Percentiles rank a stretch among this genome's conserved stretches.
Conservation (phyloP, 371 early-diverging fungal species). For the Mortierella sp. region DNA sequence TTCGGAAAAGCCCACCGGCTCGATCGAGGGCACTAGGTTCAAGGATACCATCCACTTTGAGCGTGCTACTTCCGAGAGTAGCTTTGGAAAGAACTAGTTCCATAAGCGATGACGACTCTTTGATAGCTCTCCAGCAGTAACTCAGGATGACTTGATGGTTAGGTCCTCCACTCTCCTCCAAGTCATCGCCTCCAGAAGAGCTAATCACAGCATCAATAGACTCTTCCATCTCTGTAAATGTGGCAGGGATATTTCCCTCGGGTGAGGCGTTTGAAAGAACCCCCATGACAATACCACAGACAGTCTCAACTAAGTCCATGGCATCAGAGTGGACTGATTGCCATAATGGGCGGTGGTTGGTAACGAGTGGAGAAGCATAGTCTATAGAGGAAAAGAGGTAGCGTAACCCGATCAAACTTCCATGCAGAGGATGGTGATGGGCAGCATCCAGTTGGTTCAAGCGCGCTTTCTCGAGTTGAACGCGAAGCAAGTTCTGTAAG, state of each 20-base stretch:
- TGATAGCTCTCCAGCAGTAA: conserved; percentile 94
- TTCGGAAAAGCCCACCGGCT: conserved; percentile 71
- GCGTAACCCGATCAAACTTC: conserved; percentile 78
- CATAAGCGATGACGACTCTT: conserved; percentile 79
- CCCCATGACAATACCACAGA: conserved; percentile 73
- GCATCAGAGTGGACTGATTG: conserved; percentile 60
- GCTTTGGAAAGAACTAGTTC: conserved; percentile 56
- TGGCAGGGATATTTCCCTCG: conserved; percentile 85
- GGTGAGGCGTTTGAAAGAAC: conserved; percentile 84
- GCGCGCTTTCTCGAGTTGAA: conserved; percentile 68
- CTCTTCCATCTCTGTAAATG: conserved; percentile 78
- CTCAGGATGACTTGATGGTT: conserved; percentile 89
- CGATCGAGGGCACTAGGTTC: conserved; percentile 25
- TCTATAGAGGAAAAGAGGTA: conserved; percentile 73
- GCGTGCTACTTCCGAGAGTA: conserved; percentile 26
- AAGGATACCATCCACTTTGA: conserved; percentile 35
- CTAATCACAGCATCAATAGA: conserved; percentile 72
- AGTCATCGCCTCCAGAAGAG: conserved; percentile 48
- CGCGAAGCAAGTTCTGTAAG: conserved; percentile 65
- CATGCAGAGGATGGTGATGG: conserved; percentile 80
- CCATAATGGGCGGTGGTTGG: conserved; percentile 59
- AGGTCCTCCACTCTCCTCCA: conserved; percentile 66
- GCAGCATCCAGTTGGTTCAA: conserved; percentile 77
- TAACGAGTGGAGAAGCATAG: conserved; percentile 57
- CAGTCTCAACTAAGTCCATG: conserved; percentile 62